phyloP scores from a whole-genome alignment of 2,329 filamentous ascomycete species.

The Pseudocercospora macadamiae region DNA sequence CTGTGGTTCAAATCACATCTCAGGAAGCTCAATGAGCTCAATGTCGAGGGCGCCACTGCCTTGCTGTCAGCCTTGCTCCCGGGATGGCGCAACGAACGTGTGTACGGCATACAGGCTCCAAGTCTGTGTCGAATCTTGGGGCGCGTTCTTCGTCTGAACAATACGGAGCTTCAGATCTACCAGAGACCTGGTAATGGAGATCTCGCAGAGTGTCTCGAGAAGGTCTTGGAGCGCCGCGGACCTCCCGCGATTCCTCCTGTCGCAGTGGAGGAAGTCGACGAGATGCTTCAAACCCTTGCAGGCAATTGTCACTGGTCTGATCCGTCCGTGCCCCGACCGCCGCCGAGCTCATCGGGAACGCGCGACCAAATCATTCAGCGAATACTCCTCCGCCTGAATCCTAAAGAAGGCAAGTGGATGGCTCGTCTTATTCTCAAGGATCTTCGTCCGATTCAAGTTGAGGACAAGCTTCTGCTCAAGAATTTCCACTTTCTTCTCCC shows the following conservation, averaged over 20 bases:
- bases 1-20: constrained; percentile 73
- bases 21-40: constrained; percentile 57
- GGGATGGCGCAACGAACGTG: constrained; percentile 73
- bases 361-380: constrained; percentile 54
- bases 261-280: constrained; percentile 73
- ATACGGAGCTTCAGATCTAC: constrained; percentile 67
- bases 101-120: constrained; percentile 69
- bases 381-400: constrained; percentile 63
- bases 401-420: constrained; percentile 83
- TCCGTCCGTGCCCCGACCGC: constrained; percentile 52
- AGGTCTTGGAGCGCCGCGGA: constrained; percentile 63
- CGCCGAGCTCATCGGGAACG: constrained; percentile 28
- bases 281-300: constrained; percentile 66
- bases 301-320: constrained; percentile 72
- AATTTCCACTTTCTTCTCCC: constrained; percentile 72
- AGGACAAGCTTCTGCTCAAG: constrained; percentile 59
- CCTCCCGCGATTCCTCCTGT: constrained; percentile 45
- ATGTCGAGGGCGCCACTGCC: constrained; percentile 60
- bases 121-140: constrained; percentile 69
- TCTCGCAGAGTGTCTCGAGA: constrained; percentile 71
- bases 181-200: constrained; percentile 63
- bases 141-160: constrained; percentile 66
- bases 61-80: constrained; percentile 77
- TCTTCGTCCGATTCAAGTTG: constrained; percentile 68
- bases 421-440: constrained; percentile 78